These are phyloP conservation scores for Debaryomyces sp. DNA, from an alignment of 1,139 yeast species.

Conservation along the genomic window DNA sequence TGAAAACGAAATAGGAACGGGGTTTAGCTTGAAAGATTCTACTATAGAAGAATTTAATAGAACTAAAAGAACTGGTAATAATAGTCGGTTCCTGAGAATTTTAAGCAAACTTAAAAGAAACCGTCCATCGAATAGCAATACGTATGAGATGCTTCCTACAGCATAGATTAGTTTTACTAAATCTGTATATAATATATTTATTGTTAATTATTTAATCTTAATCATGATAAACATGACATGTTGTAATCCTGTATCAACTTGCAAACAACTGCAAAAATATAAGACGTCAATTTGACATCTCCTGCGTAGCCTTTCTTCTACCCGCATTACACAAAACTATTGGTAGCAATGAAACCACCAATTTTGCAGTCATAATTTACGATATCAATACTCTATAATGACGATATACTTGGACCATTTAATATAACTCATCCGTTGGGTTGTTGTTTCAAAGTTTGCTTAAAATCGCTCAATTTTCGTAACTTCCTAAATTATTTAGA, in stretches of 20 bases:
- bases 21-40: conserved; percentile 35
- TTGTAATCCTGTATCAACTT: neutral
- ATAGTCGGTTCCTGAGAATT: neutral
- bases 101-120: neutral
- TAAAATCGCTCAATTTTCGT: neutral
- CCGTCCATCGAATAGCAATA: neutral
- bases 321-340: neutral
- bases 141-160: conserved; percentile 2
- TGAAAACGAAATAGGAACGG: conserved; percentile 24
- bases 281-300: neutral
- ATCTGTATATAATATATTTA: neutral
- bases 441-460: too few species aligned
- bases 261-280: neutral
- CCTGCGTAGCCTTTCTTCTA: neutral
- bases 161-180: neutral
- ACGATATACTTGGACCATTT: neutral
- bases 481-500: neutral
- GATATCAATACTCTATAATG: neutral
- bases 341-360: too few species aligned
- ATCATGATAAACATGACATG: neutral
- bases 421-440: too few species aligned
- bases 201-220: neutral
- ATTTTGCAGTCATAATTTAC: neutral
- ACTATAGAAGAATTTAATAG: conserved; percentile 33
- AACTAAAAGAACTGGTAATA: conserved; percentile 22